Conservation (phyloP, 202 grass and related monocot genomes). For the Setaria italica region DNA sequence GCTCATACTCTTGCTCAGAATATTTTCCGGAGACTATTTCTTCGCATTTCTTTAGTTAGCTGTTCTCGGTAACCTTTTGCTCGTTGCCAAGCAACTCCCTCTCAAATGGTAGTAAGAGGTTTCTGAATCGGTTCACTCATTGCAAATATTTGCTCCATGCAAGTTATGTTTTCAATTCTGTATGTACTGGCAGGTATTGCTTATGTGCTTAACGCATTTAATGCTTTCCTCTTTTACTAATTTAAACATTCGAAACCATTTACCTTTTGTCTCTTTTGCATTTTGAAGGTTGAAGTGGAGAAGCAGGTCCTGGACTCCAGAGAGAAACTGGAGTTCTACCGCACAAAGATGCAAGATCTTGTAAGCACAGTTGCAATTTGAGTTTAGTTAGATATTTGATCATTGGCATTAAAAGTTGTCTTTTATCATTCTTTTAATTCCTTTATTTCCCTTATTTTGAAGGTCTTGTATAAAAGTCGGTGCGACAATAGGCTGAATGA, state of each 20-base stretch:
- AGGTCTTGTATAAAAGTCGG: slow-evolving; percentile 98
- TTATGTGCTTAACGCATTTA: slow-evolving; percentile 22
- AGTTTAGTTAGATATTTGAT: slow-evolving; percentile 25
- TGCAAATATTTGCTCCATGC: slow-evolving; percentile 31
- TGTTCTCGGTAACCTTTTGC: slow-evolving; percentile 1
- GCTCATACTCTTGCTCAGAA: background rate
- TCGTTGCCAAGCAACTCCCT: slow-evolving; percentile 21
- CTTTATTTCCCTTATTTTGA: slow-evolving; percentile 42
- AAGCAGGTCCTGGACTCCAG: slow-evolving; percentile 93
- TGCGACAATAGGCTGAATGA: slow-evolving; percentile 99
- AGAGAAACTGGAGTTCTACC: slow-evolving; percentile 95
- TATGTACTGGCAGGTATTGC: background rate
- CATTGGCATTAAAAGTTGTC: background rate
- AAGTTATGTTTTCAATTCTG: slow-evolving; percentile 11
- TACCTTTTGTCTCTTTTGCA: slow-evolving; percentile 24
- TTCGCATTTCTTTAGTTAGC: background rate
- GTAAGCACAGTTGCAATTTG: slow-evolving; percentile 60
- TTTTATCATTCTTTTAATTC: slow-evolving; percentile 29
- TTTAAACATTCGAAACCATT: slow-evolving; percentile 22
- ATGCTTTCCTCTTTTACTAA: slow-evolving; percentile 10
- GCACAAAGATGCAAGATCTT: slow-evolving; percentile 98
- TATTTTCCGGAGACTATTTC: background rate
- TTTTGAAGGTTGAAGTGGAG: slow-evolving; percentile 77
- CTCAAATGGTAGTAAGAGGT: slow-evolving; percentile 4
- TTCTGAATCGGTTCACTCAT: slow-evolving; percentile 3